Evolutionary conservation across 257 asterid species (phyloP), one percentile per base, ranked within the genome.

Genomic region (Jasminum sambac): DNA sequence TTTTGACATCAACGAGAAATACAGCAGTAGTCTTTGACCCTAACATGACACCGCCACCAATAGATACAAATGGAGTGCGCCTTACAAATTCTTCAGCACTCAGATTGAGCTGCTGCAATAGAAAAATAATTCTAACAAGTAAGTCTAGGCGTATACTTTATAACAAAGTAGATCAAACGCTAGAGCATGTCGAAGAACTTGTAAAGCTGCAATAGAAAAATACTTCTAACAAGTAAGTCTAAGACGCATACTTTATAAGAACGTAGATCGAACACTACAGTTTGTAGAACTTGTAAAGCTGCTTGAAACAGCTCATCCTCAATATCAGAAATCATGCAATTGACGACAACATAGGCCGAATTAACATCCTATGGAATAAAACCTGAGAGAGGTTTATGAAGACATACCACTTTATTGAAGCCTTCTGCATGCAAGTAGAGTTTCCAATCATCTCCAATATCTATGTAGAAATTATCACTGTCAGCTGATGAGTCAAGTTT

Each of bases 361-460:
- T 69, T 16, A 64, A 9, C 34, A 63, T 9, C 43, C 17, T 64
- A 38, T 58, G 24, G 42, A 14, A 5, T 39, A 67, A 34, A 63
- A 67, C 34, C 34, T n/a, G 10, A 36, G 41, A 60, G 60, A 65
- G 23, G 11, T 23, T 48, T 50, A n/a, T 7, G 25, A 10, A 26
- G 63, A 46, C 78, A 38, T 79, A 89, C 95, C 91, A 80, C 92
- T 78, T 80, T 84, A 69, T 80, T 76, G 5, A 77, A 74, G 82
- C 91, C 92, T 72, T 77, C 77, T 38, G 82, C 84, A 11, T 85
- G 91, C 73, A 84, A 42, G 82, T 88, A 92, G 58, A 92, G 85
- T 64, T 90, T 82, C 96, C 95, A 84, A 74, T 92, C 93, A 63
- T 90, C 96, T 66, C 96, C 98, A 82, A 87, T 77, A 78, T 92